Conservation (phyloP, 768 basidiomycete species). For the Auricularia cornea region DNA sequence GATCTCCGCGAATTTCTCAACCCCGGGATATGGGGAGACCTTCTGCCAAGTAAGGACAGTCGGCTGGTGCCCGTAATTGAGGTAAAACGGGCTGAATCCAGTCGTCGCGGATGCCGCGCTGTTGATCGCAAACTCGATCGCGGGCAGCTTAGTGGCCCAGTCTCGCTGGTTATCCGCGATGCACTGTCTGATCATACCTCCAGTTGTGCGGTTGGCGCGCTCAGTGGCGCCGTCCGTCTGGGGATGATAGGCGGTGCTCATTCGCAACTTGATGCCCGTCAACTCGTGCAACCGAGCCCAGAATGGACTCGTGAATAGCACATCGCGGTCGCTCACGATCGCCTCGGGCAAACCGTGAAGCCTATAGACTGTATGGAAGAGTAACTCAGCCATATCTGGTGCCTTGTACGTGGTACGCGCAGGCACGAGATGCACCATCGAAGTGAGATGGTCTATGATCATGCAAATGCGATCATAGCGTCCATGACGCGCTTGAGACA, state of each 20-base stretch:
- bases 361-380: slow-evolving; percentile 29
- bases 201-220: slow-evolving; percentile 3
- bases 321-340: slow-evolving; percentile 26
- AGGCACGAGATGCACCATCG: slow-evolving; percentile 22
- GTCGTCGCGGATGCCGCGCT: too few relatives aligned
- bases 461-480: slow-evolving; percentile 18
- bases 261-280: slow-evolving; percentile 20
- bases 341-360: slow-evolving; percentile 24
- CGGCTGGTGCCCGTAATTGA: too few relatives aligned
- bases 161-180: too few relatives aligned
- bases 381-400: slow-evolving; percentile 25
- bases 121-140: too few relatives aligned
- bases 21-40: too few relatives aligned
- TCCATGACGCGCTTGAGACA: slow-evolving; percentile 14
- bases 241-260: slow-evolving; percentile 31
- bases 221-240: slow-evolving; percentile 30
- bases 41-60: too few relatives aligned
- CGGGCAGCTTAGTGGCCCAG: too few relatives aligned
- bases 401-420: slow-evolving; percentile 23
- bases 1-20: too few relatives aligned
- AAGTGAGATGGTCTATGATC: slow-evolving; percentile 17
- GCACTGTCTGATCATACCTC: not conserved
- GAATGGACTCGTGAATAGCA: slow-evolving; percentile 25
- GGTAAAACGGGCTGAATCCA: too few relatives aligned
- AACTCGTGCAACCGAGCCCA: slow-evolving; percentile 18